Conservation (phyloP, 148 eudicot genomes). For the Bassia scoparia region DNA sequence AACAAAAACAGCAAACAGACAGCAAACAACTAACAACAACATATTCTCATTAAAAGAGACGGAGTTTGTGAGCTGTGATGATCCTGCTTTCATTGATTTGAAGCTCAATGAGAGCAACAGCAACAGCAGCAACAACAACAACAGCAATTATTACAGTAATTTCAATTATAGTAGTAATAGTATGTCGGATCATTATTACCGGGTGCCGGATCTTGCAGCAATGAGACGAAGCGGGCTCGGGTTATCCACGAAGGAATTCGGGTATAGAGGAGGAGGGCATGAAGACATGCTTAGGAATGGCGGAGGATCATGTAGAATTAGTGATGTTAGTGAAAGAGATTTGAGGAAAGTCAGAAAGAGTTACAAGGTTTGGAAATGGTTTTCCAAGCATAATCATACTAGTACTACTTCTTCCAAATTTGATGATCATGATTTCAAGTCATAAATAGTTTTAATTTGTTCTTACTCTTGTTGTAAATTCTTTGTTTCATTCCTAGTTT, state of each 20-base stretch:
- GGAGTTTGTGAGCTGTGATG: conserved; percentile 57
- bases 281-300: conserved; percentile 31
- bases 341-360: conserved; percentile 48
- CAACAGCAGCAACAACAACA: background rate
- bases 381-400: conserved; percentile 44
- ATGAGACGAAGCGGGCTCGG: conserved; percentile 33
- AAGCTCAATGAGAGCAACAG: conserved; percentile 39
- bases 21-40: conserved; percentile 7
- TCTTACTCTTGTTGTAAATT: conserved; percentile 6
- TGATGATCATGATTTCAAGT: conserved; percentile 23
- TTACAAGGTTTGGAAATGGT: conserved; percentile 77
- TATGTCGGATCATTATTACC: conserved; percentile 17
- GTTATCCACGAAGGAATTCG: conserved; percentile 31
- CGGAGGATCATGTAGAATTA: conserved; percentile 49
- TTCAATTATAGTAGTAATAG: background rate
- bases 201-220: conserved; percentile 30
- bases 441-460: background rate
- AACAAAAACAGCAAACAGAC: conserved; percentile 27
- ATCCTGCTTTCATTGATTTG: conserved; percentile 66
- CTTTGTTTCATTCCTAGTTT: background rate
- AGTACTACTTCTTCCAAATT: conserved; percentile 28
- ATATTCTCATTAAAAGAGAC: conserved; percentile 44
- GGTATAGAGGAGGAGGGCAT: conserved; percentile 29
- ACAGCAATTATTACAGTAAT: background rate
- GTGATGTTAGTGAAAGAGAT: conserved; percentile 35